Evolutionary conservation across 345 rosid genomes (phyloP), one percentile per base, ranked within the genome.

Genomic region (Laguncularia racemosa): DNA sequence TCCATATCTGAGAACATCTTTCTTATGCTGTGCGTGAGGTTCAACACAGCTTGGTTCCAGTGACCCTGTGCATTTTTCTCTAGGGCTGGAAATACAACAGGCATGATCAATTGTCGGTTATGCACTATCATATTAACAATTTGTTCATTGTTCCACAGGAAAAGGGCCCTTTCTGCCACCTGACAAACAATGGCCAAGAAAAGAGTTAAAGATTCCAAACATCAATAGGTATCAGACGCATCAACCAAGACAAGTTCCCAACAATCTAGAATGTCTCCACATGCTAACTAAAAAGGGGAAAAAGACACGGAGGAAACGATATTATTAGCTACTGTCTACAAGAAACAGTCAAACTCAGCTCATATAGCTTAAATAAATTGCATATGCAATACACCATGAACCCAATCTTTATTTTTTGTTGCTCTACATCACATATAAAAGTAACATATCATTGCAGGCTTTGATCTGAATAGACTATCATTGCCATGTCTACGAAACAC

Each of bases 71-170:
- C 73, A 50, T 91, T 91, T 81, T 73, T 85, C 73, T 91, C 97
- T 17, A 91, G 52, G 16, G 88, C 80, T 43, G 87, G 79, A 65
- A 85, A 78, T 68, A 91, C 69, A 51, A 85, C 61, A 8, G 95
- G 95, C 61, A 91, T 55, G 49, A 91, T 71, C 59, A 71, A 79
- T 58, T 72, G 82, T 71, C 91, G 74, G 65, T 82, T 85, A 18
- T 81, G 91, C 20, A 78, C 81, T 48, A 88, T 74, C 72, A 91
- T 69, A 74, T 82, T 78, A 44, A 85, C 77, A 10, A 88, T 82
- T 70, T 88, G 97, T 73, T 91, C 97, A 2, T 88, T 91, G 88
- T 88, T 91, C 97, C 97, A 91, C 48, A 88, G 68, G 75, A 83
- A 82, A 14, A 91, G 75, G 51, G 97, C 82, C 63, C 95, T 84